Base-by-base conservation (phyloP, 164 flowering plant genomes). In the Vitis labrusca region DNA sequence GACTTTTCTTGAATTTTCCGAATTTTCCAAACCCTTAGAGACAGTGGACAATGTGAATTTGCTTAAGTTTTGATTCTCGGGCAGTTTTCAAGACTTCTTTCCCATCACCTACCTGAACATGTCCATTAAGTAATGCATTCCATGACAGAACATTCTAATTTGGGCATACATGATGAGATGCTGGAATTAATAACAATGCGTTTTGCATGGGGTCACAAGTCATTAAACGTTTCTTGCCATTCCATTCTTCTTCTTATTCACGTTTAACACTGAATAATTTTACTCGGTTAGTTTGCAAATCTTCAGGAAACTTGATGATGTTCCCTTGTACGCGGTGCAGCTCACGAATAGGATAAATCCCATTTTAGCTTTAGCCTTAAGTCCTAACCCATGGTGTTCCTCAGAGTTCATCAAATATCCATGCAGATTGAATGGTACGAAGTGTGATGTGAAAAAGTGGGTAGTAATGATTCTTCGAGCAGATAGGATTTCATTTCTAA, bases 71-170 rank as follows among this genome's bases (percentile, higher is more conserved):
- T 12, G 79, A 50, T 14, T 84, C 86, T 2, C 27, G 67, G 83
- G 83, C 29, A 50, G 83, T 29, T 44, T 69, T 67, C 63, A 84
- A 49, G 56, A 76, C 83, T 74, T 70, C 71, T 37, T 60, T 68
- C 14, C 63, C 79, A 64, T 78, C 54, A 64, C 89, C 89, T 13
- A 47, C 55, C 68, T 63, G 69, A 67, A 77, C 86, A 86, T 81
- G 82, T 15, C 88, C 89, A 75, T 76, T 73, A 51, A 86, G 85
- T 73, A 88, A 76, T 8, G 81, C 76, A 77, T 81, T 86, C 89
- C 88, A 86, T 9, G 85, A 74, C 10, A 86, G 77, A 17, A 44
- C 74, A 74, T 86, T 85, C 60, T 64, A 78, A 16, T 23, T 68
- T 66, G 0, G 82, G 84, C 84, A 86, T 79, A 29, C 60, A 9